phyloP scores from a whole-genome alignment of 352 stramenopile species.

The Achlya hypogyna region DNA sequence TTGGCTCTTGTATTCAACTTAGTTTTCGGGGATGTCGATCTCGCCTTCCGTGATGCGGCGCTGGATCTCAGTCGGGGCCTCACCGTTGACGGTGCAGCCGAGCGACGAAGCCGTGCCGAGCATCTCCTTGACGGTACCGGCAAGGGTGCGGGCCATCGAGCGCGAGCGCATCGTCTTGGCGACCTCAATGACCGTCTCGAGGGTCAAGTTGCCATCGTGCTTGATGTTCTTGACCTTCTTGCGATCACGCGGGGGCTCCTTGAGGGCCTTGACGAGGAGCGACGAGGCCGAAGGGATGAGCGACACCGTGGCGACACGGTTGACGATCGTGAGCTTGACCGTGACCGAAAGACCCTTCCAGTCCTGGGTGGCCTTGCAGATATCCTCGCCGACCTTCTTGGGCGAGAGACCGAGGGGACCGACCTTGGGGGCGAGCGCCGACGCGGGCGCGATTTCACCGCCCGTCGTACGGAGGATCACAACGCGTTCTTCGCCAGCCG shows the following conservation, averaged over 20 bases:
- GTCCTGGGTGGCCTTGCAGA: constrained; percentile 99
- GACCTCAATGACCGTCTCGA: constrained; percentile 99
- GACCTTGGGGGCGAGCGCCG: constrained; percentile 98
- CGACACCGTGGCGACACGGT: constrained; percentile 95
- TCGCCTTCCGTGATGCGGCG: constrained; percentile 93
- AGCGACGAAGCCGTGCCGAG: constrained; percentile 98
- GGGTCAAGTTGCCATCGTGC: constrained; percentile 99
- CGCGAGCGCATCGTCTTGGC: constrained; percentile 95
- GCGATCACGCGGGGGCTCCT: constrained; percentile 97
- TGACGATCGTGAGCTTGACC: constrained; percentile 99
- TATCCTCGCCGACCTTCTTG: constrained; percentile 99
- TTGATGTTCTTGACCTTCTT: constrained; percentile 99
- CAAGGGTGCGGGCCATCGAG: constrained; percentile 94
- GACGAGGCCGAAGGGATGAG: constrained; percentile 97
- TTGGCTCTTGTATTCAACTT: constrained; percentile 32
- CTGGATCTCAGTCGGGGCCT: constrained; percentile 96
- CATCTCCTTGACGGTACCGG: constrained; percentile 99
- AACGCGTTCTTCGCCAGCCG: constrained; percentile 83
- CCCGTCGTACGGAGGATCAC: constrained; percentile 98
- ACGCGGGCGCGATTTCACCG: constrained; percentile 97
- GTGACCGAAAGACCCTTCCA: constrained; percentile 99
- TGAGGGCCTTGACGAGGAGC: constrained; percentile 99
- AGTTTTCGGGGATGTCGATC: constrained; percentile 96
- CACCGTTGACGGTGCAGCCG: constrained; percentile 98
- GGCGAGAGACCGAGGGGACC: constrained; percentile 99